Evolutionary conservation across 1,284 basidiomycete species (phyloP).

Genomic region (Malassezia japonica): DNA sequence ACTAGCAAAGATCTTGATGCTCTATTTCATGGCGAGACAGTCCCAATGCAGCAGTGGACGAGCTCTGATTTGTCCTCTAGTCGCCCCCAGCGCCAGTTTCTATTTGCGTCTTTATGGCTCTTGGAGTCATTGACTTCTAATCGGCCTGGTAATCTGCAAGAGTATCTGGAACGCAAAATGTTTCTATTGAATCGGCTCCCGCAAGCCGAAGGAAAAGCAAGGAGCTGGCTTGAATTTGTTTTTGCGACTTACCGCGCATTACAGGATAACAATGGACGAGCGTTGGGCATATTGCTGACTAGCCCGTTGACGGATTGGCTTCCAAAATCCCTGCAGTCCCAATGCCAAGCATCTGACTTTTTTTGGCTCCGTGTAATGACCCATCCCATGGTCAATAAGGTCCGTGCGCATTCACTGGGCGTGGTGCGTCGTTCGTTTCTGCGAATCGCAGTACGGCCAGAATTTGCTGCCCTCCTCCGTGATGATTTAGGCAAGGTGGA

Average conservation of each 20-base stretch:
- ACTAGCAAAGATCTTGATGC: background rate
- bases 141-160: conserved; percentile 4
- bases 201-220: background rate
- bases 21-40: background rate
- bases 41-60: no score
- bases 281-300: background rate
- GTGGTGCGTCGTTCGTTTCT: conserved; percentile 4
- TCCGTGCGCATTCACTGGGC: background rate
- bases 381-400: background rate
- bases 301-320: background rate
- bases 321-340: background rate
- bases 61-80: no score
- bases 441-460: conserved; percentile 4
- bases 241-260: background rate
- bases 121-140: conserved; percentile 3
- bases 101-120: conserved; percentile 10
- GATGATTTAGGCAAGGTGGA: no score
- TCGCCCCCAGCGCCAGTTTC: background rate
- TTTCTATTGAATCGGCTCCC: background rate
- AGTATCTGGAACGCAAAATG: conserved; percentile 6
- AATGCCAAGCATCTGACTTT: background rate
- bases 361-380: background rate
- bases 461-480: no score
- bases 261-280: background rate
- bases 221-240: background rate